These are phyloP conservation scores for Haplosporangium sp. DNA, from an alignment of 371 early-diverging fungal genomes.

Conservation along the genomic window DNA sequence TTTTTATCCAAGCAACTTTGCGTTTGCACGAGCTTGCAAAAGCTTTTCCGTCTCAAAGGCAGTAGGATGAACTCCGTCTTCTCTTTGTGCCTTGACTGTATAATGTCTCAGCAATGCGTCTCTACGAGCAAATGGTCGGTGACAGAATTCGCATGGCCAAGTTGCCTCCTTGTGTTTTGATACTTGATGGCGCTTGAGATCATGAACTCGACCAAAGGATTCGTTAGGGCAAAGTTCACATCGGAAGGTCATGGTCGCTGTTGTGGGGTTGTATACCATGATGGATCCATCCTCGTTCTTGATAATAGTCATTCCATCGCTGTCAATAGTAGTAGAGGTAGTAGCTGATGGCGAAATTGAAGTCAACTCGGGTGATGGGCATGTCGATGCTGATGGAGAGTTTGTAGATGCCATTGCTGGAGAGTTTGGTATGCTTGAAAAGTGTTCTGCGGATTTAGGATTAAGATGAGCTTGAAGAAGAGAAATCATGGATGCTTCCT, in stretches of 20 bases:
- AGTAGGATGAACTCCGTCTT: slow-evolving; percentile 34
- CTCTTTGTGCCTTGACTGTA: slow-evolving; percentile 26
- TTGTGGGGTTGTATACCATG: slow-evolving; percentile 26
- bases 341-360: neutral
- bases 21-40: slow-evolving; percentile 19
- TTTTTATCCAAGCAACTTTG: slow-evolving; percentile 11
- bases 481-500: neutral
- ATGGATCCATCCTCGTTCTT: slow-evolving; percentile 38
- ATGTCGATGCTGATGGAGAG: neutral
- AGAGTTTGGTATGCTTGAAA: neutral
- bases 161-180: slow-evolving; percentile 23
- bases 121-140: slow-evolving; percentile 22
- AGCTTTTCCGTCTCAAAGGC: slow-evolving; percentile 19
- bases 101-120: slow-evolving; percentile 48
- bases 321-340: neutral
- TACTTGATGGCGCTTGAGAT: slow-evolving; percentile 29
- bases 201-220: slow-evolving; percentile 37
- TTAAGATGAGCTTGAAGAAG: neutral
- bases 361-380: neutral
- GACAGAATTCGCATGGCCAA: slow-evolving; percentile 41
- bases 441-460: neutral
- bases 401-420: neutral
- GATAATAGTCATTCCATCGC: slow-evolving; percentile 18
- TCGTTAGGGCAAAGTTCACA: slow-evolving; percentile 35
- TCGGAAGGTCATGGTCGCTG: slow-evolving; percentile 30